phyloP scores from a whole-genome alignment of 306 rosid genomes.

The Phaseolus lunatus region DNA sequence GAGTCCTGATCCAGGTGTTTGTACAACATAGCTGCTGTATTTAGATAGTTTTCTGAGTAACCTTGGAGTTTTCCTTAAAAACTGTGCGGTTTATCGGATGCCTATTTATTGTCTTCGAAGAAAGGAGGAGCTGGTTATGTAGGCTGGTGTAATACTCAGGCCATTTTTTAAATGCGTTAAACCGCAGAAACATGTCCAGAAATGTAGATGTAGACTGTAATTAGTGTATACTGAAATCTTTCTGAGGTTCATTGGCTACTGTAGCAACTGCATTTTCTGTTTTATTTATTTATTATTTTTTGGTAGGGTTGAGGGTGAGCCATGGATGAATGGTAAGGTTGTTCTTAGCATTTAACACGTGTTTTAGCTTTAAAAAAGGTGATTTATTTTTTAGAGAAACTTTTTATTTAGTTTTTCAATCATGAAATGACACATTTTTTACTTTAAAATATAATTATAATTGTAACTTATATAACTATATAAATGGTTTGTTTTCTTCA shows the following conservation, averaged over 20 bases:
- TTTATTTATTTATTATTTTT: not conserved
- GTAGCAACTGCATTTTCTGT: not conserved
- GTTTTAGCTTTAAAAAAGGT: not conserved
- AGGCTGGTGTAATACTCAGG: conserved; percentile 33
- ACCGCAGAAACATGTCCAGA: conserved; percentile 2
- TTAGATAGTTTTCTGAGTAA: conserved; percentile 33
- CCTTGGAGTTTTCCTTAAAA: conserved; percentile 10
- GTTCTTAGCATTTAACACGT: not conserved
- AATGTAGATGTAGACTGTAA: conserved; percentile 29
- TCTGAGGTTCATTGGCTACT: not conserved
- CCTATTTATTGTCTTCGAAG: not conserved
- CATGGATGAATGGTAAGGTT: not conserved
- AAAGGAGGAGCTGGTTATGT: conserved; percentile 13
- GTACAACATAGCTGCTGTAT: conserved; percentile 40
- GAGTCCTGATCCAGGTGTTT: conserved; percentile 39
- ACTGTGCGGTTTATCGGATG: not conserved
- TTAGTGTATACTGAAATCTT: conserved; percentile 19
- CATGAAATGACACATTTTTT: too few species aligned
- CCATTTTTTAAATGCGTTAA: conserved; percentile 33
- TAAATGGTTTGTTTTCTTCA: not conserved
- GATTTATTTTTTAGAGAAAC: not conserved
- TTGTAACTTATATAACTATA: not conserved
- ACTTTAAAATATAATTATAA: not conserved
- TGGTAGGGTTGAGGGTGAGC: not conserved
- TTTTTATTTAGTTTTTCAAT: too few species aligned